These are phyloP conservation scores for Amphirosellinia nigrospora DNA, from an alignment of 495 filamentous ascomycete genomes.

Conservation along the genomic window DNA sequence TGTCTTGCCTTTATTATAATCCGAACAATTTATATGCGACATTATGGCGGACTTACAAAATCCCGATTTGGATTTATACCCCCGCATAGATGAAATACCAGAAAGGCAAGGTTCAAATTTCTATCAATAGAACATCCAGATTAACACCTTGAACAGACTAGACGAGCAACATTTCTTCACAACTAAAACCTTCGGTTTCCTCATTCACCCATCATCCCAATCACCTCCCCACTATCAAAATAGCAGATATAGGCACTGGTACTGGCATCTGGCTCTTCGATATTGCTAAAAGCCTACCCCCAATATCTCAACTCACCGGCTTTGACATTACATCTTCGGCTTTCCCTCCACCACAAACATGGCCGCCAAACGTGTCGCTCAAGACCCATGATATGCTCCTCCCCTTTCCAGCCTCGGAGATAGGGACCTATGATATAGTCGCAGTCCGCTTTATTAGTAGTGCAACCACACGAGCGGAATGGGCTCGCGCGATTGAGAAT, in stretches of 20 bases:
- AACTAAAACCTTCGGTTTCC: not conserved
- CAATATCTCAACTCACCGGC: not conserved
- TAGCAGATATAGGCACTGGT: conserved; percentile 1
- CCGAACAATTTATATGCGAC: not conserved
- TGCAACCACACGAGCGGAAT: not conserved
- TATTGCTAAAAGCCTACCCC: not conserved
- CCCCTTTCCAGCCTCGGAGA: not conserved
- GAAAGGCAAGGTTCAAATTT: not conserved
- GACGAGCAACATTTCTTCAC: conserved; percentile 3
- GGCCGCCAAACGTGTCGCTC: not conserved
- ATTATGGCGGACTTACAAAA: not conserved
- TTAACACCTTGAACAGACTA: not conserved
- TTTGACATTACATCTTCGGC: conserved; percentile 3
- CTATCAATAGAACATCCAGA: not conserved
- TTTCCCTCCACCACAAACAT: not conserved
- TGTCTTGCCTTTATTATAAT: not conserved
- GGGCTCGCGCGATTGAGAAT: not conserved
- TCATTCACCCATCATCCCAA: not conserved
- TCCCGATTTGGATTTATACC: not conserved
- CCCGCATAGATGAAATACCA: not conserved
- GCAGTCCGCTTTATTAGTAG: not conserved
- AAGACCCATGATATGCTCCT: not conserved
- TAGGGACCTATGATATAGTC: conserved; percentile 1
- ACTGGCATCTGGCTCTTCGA: not conserved
- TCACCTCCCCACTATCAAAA: not conserved